A percentile compares a stretch with the other conserved stretches of the same genome.
Evolutionary conservation across 176 grass and related monocot species (phyloP).

Genomic region (Elymus sibiricus): DNA sequence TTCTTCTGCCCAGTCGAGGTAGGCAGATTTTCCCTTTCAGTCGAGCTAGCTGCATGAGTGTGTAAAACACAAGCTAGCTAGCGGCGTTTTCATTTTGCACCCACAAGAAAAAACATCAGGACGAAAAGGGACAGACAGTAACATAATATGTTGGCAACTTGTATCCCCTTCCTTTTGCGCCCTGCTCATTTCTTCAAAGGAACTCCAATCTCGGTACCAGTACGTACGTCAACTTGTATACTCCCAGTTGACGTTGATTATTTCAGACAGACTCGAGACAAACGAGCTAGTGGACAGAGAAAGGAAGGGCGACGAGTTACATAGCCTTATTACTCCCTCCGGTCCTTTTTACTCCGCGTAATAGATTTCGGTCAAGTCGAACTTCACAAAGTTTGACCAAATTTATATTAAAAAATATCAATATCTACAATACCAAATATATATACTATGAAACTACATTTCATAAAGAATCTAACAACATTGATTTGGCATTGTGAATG

Average conservation of each 20-base stretch:
- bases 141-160: neutral
- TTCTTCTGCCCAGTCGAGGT: constrained; percentile 15
- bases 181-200: constrained; percentile 41
- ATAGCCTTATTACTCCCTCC: neutral
- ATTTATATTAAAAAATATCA: too few species aligned
- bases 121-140: neutral
- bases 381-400: too few species aligned
- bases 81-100: constrained; percentile 28
- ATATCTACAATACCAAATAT: too few species aligned
- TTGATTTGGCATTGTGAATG: too few species aligned
- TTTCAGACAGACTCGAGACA: neutral
- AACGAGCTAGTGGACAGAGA: neutral
- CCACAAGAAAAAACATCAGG: neutral
- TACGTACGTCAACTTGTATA: neutral
- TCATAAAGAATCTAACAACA: too few species aligned
- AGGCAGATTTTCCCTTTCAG: constrained; percentile 36
- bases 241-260: constrained; percentile 6
- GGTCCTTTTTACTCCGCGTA: too few species aligned
- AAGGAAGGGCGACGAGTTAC: neutral
- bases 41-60: neutral
- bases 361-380: too few species aligned
- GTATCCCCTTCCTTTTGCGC: too few species aligned
- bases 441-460: too few species aligned
- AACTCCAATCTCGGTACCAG: constrained; percentile 33
- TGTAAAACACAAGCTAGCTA: constrained; percentile 30